A percentile compares a stretch with the other conserved stretches of the same genome.
These are phyloP conservation scores for Trichosporon sp. DNA, from an alignment of 1,284 basidiomycete species.

Conservation along the genomic window DNA sequence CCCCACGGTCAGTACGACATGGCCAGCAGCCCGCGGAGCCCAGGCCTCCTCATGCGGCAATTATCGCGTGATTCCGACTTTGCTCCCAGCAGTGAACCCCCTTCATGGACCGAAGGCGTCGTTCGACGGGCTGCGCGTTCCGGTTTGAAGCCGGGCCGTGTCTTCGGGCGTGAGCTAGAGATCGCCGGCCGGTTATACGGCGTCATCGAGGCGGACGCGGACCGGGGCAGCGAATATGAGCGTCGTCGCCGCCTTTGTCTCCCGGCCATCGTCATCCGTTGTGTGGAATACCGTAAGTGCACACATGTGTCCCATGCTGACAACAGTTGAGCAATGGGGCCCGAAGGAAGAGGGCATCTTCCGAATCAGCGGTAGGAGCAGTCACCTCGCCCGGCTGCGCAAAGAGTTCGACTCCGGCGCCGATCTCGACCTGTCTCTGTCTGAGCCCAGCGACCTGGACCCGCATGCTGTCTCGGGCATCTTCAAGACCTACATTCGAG, in stretches of 20 bases:
- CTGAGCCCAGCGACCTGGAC: conserved; percentile 74
- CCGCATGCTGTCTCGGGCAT: conserved; percentile 83
- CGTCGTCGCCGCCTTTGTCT: conserved; percentile 34
- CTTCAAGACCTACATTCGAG: conserved; percentile 54
- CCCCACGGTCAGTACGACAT: not conserved
- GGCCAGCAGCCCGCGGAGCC: conserved; percentile 13
- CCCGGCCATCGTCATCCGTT: conserved; percentile 47
- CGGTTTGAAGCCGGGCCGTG: conserved; percentile 20
- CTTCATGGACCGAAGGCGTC: conserved; percentile 26
- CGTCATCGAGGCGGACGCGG: conserved; percentile 25
- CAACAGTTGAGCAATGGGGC: conserved; percentile 45
- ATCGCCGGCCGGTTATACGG: conserved; percentile 36
- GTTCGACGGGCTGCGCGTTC: conserved; percentile 25
- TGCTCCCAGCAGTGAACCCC: conserved; percentile 22
- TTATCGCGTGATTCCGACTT: conserved; percentile 21
- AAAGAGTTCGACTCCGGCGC: conserved; percentile 81
- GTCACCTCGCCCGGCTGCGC: conserved; percentile 66
- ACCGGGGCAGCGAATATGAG: conserved; percentile 25
- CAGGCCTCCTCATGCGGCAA: conserved; percentile 20
- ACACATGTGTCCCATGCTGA: not conserved
- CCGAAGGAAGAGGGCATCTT: conserved; percentile 51
- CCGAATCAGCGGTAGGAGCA: conserved; percentile 49
- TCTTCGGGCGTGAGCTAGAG: conserved; percentile 40
- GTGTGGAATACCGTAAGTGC: conserved; percentile 48
- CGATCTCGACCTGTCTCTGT: conserved; percentile 72